Percentiles rank a stretch among this genome's conserved stretches.
phyloP scores from a whole-genome alignment of 805 yeast species.

The Pachysolen tannophilus region DNA sequence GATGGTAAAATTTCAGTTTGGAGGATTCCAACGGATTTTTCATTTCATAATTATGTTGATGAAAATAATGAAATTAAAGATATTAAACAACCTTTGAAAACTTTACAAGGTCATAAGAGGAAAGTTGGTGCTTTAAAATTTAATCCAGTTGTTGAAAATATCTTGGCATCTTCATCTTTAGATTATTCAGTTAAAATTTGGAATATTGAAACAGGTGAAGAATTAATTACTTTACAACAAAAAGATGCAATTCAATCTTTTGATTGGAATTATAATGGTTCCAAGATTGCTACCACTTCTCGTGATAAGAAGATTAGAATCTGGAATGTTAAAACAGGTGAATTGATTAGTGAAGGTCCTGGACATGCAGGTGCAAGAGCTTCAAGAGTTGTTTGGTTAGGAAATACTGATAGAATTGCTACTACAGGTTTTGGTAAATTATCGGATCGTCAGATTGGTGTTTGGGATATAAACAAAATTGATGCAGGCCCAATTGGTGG shows the following conservation, averaged over 20 bases:
- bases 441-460: constrained; percentile 90
- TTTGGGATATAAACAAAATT: constrained; percentile 80
- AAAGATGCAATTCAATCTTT: constrained; percentile 90
- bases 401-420: constrained; percentile 72
- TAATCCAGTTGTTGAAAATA: constrained; percentile 83
- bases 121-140: constrained; percentile 89
- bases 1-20: constrained; percentile 77
- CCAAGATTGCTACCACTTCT: constrained; percentile 77
- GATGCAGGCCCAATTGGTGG: constrained; percentile 85
- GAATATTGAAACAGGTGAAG: constrained; percentile 74
- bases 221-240: constrained; percentile 68
- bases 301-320: constrained; percentile 86
- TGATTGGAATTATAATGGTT: constrained; percentile 85
- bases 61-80: constrained; percentile 54
- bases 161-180: constrained; percentile 83
- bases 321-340: constrained; percentile 81
- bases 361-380: constrained; percentile 94
- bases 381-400: constrained; percentile 84
- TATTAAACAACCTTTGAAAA: constrained; percentile 53
- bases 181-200: constrained; percentile 90
- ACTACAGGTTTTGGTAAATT: constrained; percentile 93
- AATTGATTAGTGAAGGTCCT: constrained; percentile 71
- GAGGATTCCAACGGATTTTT: constrained; percentile 79
- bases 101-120: constrained; percentile 78
- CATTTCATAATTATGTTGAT: constrained; percentile 53